Conservation (phyloP, 75 land plant genomes). For the Cunninghamia lanceolata region DNA sequence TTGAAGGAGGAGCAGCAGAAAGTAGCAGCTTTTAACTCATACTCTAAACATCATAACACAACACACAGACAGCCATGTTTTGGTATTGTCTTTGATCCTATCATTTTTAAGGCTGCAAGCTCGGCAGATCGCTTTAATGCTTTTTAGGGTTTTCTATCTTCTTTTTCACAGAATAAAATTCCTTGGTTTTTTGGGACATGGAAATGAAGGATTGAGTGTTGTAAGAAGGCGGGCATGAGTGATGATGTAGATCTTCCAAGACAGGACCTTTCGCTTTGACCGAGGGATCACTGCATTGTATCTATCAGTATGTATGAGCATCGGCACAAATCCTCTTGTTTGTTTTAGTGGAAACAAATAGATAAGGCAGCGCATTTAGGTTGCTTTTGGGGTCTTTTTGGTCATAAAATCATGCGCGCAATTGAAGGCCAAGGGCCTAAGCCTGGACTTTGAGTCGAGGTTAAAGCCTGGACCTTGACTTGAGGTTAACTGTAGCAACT, state of each 20-base stretch:
- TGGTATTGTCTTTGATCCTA: not conserved
- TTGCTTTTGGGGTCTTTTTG: not conserved
- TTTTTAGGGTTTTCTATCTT: not conserved
- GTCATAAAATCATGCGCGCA: not conserved
- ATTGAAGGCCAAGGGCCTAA: not conserved
- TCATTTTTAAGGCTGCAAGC: not conserved
- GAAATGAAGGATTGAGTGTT: not conserved
- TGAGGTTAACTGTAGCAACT: not conserved
- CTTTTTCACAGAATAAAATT: not conserved
- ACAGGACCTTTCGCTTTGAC: not conserved
- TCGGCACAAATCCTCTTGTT: not conserved
- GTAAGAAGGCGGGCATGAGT: not conserved
- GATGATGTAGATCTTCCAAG: constrained; percentile 6
- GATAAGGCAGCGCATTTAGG: not conserved
- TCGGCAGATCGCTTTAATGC: not conserved
- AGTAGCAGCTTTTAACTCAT: not conserved
- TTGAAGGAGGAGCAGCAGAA: not conserved
- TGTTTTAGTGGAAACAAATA: not conserved
- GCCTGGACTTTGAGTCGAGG: not conserved
- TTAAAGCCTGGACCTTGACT: no score
- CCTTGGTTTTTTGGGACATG: not conserved
- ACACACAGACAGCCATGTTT: not conserved
- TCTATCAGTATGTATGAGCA: not conserved
- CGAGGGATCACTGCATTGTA: not conserved
- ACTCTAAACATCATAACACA: not conserved